A percentile compares a stretch with the other conserved stretches of the same genome.
Evolutionary conservation across 345 rosid genomes (phyloP).

Genomic region (Xanthoceras sorbifolium): DNA sequence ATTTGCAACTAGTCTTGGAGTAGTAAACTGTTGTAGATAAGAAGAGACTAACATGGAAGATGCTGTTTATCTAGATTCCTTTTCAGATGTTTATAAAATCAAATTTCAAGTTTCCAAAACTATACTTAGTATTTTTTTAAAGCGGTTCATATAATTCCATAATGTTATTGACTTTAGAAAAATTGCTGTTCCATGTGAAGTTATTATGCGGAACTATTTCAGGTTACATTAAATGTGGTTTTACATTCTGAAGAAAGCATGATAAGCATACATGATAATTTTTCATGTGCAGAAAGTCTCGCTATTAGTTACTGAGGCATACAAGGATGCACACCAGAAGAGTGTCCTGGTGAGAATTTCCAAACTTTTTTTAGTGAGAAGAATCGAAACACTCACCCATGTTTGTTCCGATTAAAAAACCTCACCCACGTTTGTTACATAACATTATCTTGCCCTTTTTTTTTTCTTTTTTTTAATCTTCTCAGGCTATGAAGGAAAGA

Average conservation of each 20-base stretch:
- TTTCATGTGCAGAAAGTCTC: slow-evolving; percentile 68
- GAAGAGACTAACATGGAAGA: not conserved
- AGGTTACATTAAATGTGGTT: not conserved
- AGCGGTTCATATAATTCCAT: not conserved
- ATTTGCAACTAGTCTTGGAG: not conserved
- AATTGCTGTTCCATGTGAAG: slow-evolving; percentile 6
- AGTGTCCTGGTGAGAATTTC: slow-evolving; percentile 62
- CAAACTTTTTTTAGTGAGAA: not conserved
- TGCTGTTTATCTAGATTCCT: not conserved
- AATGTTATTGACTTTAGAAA: not conserved
- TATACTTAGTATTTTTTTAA: too few relatives aligned
- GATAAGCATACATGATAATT: not conserved
- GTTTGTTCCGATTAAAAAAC: slow-evolving; percentile 3
- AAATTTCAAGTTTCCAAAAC: not conserved
- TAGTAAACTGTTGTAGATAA: not conserved
- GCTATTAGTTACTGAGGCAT: slow-evolving; percentile 75
- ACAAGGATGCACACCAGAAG: slow-evolving; percentile 92
- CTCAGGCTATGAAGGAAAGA: slow-evolving; percentile 89
- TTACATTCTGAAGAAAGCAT: not conserved
- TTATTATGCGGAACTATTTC: not conserved
- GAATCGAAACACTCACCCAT: not conserved
- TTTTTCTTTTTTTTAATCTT: too few relatives aligned
- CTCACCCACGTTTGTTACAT: not conserved
- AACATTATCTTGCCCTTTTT: not conserved
- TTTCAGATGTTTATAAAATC: not conserved